Evolutionary conservation across 176 grass and related monocot species (phyloP).

Genomic region (Zoysia japonica): DNA sequence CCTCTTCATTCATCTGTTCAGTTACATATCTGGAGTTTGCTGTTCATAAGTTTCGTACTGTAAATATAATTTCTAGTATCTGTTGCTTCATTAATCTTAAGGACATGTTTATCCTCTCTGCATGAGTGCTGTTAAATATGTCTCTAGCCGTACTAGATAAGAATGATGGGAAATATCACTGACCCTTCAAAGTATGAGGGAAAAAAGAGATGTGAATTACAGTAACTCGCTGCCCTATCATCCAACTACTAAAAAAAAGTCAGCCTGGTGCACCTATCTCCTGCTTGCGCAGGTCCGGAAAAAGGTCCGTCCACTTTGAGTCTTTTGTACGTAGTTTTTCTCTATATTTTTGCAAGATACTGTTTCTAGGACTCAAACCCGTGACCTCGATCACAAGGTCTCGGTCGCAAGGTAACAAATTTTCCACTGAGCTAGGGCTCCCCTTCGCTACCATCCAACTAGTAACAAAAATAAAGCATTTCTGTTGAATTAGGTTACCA

Average conservation of each 20-base stretch:
- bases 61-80: background rate
- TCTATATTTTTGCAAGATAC: too few relatives aligned
- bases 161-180: background rate
- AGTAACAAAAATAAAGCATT: background rate
- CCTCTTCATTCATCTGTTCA: slow-evolving; percentile 3
- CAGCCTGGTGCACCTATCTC: too few relatives aligned
- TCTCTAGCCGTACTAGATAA: background rate
- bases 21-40: background rate
- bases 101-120: background rate
- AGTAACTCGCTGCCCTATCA: background rate
- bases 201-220: background rate
- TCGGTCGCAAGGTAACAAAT: too few relatives aligned
- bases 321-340: too few relatives aligned
- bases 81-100: background rate
- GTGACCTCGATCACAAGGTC: too few relatives aligned
- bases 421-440: too few relatives aligned
- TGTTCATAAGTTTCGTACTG: background rate
- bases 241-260: background rate
- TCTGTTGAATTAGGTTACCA: background rate
- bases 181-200: background rate
- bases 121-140: background rate
- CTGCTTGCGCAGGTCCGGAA: too few relatives aligned
- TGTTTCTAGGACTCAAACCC: too few relatives aligned
- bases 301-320: too few relatives aligned
- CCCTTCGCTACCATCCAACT: background rate